Evolutionary conservation across 2,329 filamentous ascomycete species (phyloP), one percentile per base, ranked within the genome.

Genomic region (Penicillium aurantiogriseum): DNA sequence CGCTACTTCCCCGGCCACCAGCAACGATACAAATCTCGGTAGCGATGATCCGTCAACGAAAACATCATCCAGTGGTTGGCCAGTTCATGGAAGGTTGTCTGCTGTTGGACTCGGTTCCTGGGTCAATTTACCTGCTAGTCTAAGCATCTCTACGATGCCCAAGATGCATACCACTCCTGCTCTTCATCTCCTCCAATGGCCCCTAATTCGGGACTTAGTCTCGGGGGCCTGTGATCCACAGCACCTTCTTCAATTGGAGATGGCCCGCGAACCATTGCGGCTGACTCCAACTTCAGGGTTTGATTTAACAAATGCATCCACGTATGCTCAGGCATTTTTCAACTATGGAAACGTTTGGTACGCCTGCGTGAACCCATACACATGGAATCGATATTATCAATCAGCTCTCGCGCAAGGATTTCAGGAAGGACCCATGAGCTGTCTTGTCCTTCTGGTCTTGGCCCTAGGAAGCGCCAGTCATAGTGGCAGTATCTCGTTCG

Each of bases 291-390:
- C 84, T 17, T 77, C 88, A 46, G 86, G 86, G 13, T 81, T 92
- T 57, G 88, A 92, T 71, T 76, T 92, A 43, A 88, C 87, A 44
- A 91, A 91, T 69, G 89, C 87, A 1, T 83, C 86, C 46, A 82
- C 86, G 4, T 92, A 92, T 71, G 88, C 91, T 40, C 86, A 89
- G 68, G 87, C 90, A 1, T 93, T 91, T 72, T 94, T 93, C 68
- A 86, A 89, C 57, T 82, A 88, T 42, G 90, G 92, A 58, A 93
- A 93, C 63, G 82, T 92, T 3, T 93, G 90, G 88, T 93, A 93
- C 67, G 90, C 90, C 10, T 91, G 89, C 65, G 89, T 94, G 35
- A 92, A 92, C 69, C 90, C 90, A 1, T 90, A 90, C 71, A 89
- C 86, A 1, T 94, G 90, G 90, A 81, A 84, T 42, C 85, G 82